Conservation (phyloP, 2,329 filamentous ascomycete genomes). For the Colletotrichum sp. region DNA sequence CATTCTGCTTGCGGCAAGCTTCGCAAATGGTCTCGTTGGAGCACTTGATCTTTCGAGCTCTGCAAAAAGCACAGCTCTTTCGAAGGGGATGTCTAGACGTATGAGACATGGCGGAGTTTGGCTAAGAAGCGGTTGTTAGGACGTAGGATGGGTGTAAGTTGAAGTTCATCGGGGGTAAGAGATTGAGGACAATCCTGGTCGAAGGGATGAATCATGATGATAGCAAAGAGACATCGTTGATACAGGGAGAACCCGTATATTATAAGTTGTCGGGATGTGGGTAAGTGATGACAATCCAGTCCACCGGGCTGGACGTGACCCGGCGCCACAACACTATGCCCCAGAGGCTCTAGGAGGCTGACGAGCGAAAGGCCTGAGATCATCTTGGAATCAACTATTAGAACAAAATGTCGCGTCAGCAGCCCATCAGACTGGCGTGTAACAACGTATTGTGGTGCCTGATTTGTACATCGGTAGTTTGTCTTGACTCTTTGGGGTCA, state of each 20-base stretch:
- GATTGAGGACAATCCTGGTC: not conserved
- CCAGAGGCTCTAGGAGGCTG: not conserved
- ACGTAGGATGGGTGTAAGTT: accelerated
- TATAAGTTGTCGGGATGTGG: not conserved
- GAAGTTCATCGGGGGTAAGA: not conserved
- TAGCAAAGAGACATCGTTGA: not conserved
- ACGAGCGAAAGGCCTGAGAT: not conserved
- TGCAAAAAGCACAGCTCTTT: slow-evolving; percentile 40
- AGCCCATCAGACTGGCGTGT: not conserved
- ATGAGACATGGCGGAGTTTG: not conserved
- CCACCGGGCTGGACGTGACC: not conserved
- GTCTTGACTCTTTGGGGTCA: not conserved
- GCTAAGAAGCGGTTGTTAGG: accelerated
- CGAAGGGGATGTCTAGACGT: slow-evolving; percentile 34
- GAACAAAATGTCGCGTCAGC: not conserved
- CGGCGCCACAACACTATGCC: not conserved
- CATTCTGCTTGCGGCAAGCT: slow-evolving; percentile 38
- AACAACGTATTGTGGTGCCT: not conserved
- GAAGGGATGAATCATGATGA: not conserved
- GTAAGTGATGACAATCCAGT: not conserved
- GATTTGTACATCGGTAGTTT: not conserved
- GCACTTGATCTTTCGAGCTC: slow-evolving; percentile 43
- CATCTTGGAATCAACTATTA: not conserved
- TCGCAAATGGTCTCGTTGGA: slow-evolving; percentile 42
- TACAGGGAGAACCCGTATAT: not conserved